Evolutionary conservation across 345 rosid species (phyloP).

Genomic region (Psidium friedrichsthalianum): DNA sequence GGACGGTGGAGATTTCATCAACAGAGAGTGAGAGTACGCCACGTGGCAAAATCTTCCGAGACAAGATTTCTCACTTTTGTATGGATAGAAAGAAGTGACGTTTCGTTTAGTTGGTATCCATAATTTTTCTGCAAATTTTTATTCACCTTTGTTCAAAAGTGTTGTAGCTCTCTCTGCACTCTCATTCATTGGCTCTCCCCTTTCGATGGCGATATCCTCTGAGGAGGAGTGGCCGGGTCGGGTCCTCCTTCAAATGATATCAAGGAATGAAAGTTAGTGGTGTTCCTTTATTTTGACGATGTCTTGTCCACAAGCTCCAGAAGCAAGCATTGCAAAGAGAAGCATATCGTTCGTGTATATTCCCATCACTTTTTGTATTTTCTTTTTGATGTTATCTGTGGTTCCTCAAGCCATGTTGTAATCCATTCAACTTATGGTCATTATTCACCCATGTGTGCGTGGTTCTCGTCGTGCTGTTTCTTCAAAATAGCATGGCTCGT

Average conservation of each 20-base stretch:
- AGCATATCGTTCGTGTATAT: neutral
- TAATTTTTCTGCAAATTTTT: neutral
- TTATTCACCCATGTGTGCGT: neutral
- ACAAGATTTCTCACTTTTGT: neutral
- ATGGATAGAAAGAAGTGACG: neutral
- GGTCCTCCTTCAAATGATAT: neutral
- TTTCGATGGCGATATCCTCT: neutral
- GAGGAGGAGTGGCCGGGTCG: neutral
- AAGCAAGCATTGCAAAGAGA: neutral
- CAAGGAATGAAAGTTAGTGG: neutral
- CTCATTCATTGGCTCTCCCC: neutral
- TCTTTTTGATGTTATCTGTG: neutral
- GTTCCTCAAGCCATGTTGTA: neutral
- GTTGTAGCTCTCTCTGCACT: neutral
- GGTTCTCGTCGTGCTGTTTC: neutral
- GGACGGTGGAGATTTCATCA: slow-evolving; percentile 39
- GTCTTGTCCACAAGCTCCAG: neutral
- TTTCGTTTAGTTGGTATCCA: neutral
- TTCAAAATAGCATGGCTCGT: neutral
- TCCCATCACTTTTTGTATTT: neutral
- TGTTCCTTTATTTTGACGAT: neutral
- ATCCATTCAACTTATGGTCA: neutral
- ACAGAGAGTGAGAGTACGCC: slow-evolving; percentile 4
- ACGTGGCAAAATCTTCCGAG: slow-evolving; percentile 20
- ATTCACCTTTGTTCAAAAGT: neutral